Evolutionary conservation across 352 stramenopile genomes (phyloP), one percentile per base, ranked within the genome.

Genomic region (Pythium pyrilobum): DNA sequence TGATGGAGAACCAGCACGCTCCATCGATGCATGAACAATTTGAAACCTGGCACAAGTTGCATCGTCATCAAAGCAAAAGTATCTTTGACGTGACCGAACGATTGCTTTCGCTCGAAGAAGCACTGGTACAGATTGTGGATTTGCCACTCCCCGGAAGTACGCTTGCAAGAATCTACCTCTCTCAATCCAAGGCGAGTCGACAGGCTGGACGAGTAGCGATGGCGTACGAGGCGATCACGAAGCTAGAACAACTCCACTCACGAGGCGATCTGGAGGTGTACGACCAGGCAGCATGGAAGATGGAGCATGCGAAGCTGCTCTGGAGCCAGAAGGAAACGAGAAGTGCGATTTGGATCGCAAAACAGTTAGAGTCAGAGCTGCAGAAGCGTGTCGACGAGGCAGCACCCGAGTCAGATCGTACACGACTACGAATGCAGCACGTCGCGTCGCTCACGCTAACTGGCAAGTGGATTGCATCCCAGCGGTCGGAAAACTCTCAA

Each of bases 401-500:
- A 27, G 64, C 28, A 47, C 41, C 34, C 31, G 42, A 55, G 13
- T 39, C 20, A 12, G 28, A 69, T 21, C 28, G 28, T 2, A 63
- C 29, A 11, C 53, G 64, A 23, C 59, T 92, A 21, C 62, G 75
- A 42, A 70, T 90, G 42, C 47, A 90, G 5, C 77, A 78, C 20
- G 73, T 89, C 4, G 63, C 76, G 24, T 74, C 75, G 5, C 53
- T 95, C 23, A 90, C 81, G 4, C 71, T 81, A 8, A 96, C 89
- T 37, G 92, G 94, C 15, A 87, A 89, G 40, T 98, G 94, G 95
- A 88, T 98, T 62, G 85, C 87, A 18, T 87, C 89, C 50, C 89
- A 97, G 59, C 92, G 94, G 47, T 92, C 93, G 2, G 91, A 98
- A 56, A 87, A 81, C 62, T 95, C 85, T 8, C 78, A 89, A 67